Evolutionary conservation across 345 rosid species (phyloP), one percentile per base, ranked within the genome.

Genomic region (Mallotus nudiflorus): DNA sequence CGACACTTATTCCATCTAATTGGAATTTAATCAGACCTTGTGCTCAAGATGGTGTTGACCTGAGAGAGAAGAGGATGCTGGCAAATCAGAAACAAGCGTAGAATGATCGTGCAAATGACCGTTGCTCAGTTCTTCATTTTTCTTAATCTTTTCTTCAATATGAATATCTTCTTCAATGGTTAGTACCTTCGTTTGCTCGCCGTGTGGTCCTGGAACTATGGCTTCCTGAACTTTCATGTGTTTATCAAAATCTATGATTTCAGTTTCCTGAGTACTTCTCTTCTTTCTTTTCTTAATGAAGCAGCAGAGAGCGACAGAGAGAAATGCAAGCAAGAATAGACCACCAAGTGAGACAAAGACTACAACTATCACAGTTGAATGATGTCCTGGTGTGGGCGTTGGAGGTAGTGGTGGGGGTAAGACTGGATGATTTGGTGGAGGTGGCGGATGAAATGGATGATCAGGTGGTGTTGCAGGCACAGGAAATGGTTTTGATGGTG

Each of bases 281-380:
- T 83, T 86, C 81, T 70, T 83, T 75, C 67, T 82, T 82, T 83
- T 89, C 71, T 80, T 78, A 37, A 79, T 72, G 82, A 84, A 78
- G 77, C 83, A 84, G 73, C 83, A 79, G 53, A 86, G 82, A 54
- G 87, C 87, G 69, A 83, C 87, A 49, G 93, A 79, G 56, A 85
- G 82, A 81, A 85, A 85, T 35, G 89, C 88, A 46, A 89, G 83
- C 61, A 86, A 77, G 68, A 86, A 84, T 15, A 86, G 77, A 27
- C 91, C 80, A 37, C 93, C 91, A 6, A 86, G 83, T 51, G 91
- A 86, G 44, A 85, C 84, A 66, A 88, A 82, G 59, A 85, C 78
- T 40, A 88, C 71, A 54, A 86, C n/a, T 70, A 85, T 80, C 60
- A 85, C 77, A 19, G 84, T 78, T 61, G 85, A 72, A 74, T 85